phyloP scores from a whole-genome alignment of 768 basidiomycete genomes.

The Auriculariales sp. region DNA sequence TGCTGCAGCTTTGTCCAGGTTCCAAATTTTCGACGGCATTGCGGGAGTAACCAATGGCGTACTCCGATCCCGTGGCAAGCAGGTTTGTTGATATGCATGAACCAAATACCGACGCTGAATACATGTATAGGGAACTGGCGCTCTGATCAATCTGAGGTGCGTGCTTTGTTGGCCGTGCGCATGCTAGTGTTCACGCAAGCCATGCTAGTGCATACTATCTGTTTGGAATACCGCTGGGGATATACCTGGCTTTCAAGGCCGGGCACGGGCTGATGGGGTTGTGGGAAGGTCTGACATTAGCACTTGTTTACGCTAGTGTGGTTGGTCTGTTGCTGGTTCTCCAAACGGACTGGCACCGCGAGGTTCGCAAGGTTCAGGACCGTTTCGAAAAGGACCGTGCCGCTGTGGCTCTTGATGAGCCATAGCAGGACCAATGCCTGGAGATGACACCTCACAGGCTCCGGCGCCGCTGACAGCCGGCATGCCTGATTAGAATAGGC shows the following conservation, averaged over 20 bases:
- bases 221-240: constrained; percentile 69
- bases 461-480: too few species aligned
- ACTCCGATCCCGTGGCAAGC: constrained; percentile 71
- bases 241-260: constrained; percentile 57
- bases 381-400: constrained; percentile 9
- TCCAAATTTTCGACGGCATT: constrained; percentile 78
- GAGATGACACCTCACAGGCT: too few species aligned
- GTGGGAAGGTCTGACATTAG: constrained; percentile 70
- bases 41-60: constrained; percentile 58
- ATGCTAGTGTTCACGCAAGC: not conserved
- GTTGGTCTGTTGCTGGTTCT: constrained; percentile 42
- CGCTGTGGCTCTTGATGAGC: too few species aligned
- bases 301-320: constrained; percentile 42
- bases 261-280: constrained; percentile 53
- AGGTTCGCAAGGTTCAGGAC: constrained; percentile 46
- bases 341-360: constrained; percentile 51
- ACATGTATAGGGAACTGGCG: constrained; percentile 25
- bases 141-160: constrained; percentile 69
- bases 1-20: too few species aligned
- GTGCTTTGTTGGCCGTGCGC: not conserved
- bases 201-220: constrained; percentile 49
- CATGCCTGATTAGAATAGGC: too few species aligned
- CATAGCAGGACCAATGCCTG: too few species aligned
- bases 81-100: constrained; percentile 33
- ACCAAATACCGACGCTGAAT: too few species aligned